phyloP scores from a whole-genome alignment of 257 asterid species.

The Nicotiana attenuata region DNA sequence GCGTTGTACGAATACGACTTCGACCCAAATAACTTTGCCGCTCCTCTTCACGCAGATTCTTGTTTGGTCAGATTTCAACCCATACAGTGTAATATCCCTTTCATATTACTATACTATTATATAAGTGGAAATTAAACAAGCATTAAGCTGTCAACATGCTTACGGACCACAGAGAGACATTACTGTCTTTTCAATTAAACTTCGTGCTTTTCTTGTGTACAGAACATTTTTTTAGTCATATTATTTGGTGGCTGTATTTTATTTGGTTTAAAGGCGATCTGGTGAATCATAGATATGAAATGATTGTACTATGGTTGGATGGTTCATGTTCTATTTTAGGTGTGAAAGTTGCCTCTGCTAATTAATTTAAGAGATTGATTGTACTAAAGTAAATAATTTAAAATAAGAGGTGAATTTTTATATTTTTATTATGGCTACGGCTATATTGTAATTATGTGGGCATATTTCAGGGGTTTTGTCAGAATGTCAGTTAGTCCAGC shows the following conservation, averaged over 20 bases:
- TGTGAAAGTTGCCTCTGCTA: not conserved
- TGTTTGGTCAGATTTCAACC: too few relatives aligned
- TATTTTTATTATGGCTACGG: not conserved
- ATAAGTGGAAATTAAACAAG: not conserved
- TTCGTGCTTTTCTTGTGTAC: not conserved
- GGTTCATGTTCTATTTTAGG: slow-evolving; percentile 4
- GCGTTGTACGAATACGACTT: too few relatives aligned
- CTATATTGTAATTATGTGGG: not conserved
- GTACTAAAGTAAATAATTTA: not conserved
- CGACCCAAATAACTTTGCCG: too few relatives aligned
- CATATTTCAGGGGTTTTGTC: slow-evolving; percentile 1
- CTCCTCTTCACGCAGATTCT: too few relatives aligned
- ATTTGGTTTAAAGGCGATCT: slow-evolving; percentile 7
- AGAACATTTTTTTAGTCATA: not conserved
- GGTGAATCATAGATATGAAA: slow-evolving; percentile 4
- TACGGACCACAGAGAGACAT: not conserved
- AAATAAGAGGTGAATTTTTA: not conserved
- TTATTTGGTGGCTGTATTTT: slow-evolving; percentile 6
- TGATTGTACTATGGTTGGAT: slow-evolving; percentile 12
- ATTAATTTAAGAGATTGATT: not conserved
- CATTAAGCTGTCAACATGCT: not conserved
- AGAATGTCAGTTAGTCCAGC: slow-evolving; percentile 15
- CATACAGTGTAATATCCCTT: not conserved
- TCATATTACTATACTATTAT: not conserved
- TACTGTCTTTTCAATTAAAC: not conserved